Conservation (phyloP, 2,329 filamentous ascomycete genomes). For the Fusarium penzigii region DNA sequence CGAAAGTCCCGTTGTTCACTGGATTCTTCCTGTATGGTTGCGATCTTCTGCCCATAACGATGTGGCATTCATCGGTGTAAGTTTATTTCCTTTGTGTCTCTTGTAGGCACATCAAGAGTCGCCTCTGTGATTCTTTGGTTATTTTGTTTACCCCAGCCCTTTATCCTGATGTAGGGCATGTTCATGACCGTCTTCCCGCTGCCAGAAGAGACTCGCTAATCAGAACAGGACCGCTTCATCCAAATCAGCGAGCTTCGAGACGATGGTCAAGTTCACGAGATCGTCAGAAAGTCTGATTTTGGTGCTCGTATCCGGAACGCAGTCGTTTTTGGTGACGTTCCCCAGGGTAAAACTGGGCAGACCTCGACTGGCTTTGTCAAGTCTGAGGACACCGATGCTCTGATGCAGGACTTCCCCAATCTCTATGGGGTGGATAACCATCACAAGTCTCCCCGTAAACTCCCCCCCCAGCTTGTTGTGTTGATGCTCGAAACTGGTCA, state of each 20-base stretch:
- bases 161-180: constrained; percentile 1
- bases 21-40: constrained; percentile 78
- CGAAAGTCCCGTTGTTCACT: constrained; percentile 72
- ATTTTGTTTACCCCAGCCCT: not conserved
- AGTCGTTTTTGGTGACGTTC: constrained; percentile 64
- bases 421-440: constrained; percentile 4
- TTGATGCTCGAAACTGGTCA: constrained; percentile 74
- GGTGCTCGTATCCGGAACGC: constrained; percentile 77
- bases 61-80: constrained; percentile 80
- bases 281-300: constrained; percentile 80
- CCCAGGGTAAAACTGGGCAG: constrained; percentile 30
- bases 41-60: constrained; percentile 72
- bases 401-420: constrained; percentile 35
- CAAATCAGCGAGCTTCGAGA: constrained; percentile 74
- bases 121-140: not conserved
- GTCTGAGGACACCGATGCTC: constrained; percentile 41
- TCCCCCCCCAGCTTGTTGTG: constrained; percentile 80
- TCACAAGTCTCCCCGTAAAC: constrained; percentile 66
- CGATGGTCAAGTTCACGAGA: constrained; percentile 70
- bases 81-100: constrained; percentile 31
- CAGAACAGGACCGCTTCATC: constrained; percentile 68
- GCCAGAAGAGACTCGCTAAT: constrained; percentile 10
- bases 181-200: constrained; percentile 1
- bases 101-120: not conserved
- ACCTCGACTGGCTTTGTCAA: constrained; percentile 34